Base-by-base conservation (phyloP, 352 stramenopile species). In the Globisporangium uncinulatum region DNA sequence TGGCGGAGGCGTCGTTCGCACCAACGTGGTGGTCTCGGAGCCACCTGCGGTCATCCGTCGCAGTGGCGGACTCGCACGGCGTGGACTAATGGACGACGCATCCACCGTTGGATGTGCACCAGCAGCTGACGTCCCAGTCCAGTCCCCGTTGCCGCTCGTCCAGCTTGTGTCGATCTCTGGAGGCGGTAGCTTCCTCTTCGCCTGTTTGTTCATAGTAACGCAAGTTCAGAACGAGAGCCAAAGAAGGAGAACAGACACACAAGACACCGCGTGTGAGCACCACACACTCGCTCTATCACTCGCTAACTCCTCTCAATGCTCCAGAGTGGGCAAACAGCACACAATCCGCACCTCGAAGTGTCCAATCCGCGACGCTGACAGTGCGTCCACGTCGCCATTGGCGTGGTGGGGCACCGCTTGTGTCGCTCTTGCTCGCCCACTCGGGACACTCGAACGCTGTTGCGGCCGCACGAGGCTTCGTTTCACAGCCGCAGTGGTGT, bases 121-220 rank as follows among this genome's bases (percentile, higher is more conserved):
- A 34, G 13, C 20, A 29, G 15, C 19, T 57, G 21, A 34, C 37
- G 10, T 34, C 21, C 20, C 45, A 8, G 14, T 29, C 17, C 20
- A n/a, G n/a, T 29, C 42, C 21, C 21, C 19, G 37, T 31, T 10
- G n/a, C 24, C 24, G 31, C 13, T 31, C 17, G 15, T 56, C 41
- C 49, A 57, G 21, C 45, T 32, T 4, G 57, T 57, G 32, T 63
- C 50, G n/a, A 63, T 63, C 42, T 34, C 42, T 32, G 51, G 50
- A 53, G 50, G 57, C 4, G 31, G 41, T 15, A 21, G 42, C 57
- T 57, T 57, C 57, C 53, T 63, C 32, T 36, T 52, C 6, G 50
- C 20, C 57, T 62, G 34, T 50, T 39, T 9, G 42, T 19, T 9
- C 17, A 46, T 15, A 34, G 9, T 20, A 43, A 50, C 42, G 14